Conservation (phyloP, 805 yeast species). For the Lipomyces lipofer region DNA sequence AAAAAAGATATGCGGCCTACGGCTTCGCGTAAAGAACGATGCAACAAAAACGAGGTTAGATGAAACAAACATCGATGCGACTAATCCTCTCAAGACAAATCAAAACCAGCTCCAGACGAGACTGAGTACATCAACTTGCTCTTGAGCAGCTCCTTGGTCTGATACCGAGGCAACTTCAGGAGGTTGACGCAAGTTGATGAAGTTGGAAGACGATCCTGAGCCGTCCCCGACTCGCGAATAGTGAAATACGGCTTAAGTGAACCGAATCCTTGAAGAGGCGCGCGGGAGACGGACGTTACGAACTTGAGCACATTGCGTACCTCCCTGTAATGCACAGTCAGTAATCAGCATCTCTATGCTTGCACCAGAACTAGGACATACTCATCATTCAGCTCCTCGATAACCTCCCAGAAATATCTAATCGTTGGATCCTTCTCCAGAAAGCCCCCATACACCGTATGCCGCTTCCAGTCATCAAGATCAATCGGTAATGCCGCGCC, state of each 20-base stretch:
- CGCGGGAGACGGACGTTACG: slow-evolving; percentile 89
- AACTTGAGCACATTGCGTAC: slow-evolving; percentile 71
- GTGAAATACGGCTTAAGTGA: slow-evolving; percentile 78
- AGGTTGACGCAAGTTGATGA: slow-evolving; percentile 92
- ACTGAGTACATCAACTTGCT: slow-evolving; percentile 76
- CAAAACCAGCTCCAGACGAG: slow-evolving; percentile 82
- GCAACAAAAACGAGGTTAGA: no score
- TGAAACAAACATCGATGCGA: no score
- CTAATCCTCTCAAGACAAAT: slow-evolving; percentile 67
- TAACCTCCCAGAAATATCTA: slow-evolving; percentile 68
- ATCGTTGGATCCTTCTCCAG: slow-evolving; percentile 58
- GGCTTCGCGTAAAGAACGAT: no score
- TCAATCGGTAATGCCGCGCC: slow-evolving; percentile 75
- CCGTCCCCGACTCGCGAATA: slow-evolving; percentile 64
- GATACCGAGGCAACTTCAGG: slow-evolving; percentile 81
- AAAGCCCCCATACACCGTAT: slow-evolving; percentile 67
- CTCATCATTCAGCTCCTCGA: slow-evolving; percentile 63
- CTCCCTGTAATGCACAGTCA: slow-evolving; percentile 40
- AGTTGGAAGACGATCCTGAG: slow-evolving; percentile 69
- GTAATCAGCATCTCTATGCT: no score
- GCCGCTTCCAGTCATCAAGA: slow-evolving; percentile 61
- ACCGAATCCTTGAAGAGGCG: slow-evolving; percentile 85
- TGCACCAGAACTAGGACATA: slow-evolving; percentile 7
- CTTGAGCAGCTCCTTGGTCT: slow-evolving; percentile 55
- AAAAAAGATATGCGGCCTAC: no score